phyloP scores from a whole-genome alignment of 2,329 filamentous ascomycete species.

The Lachnellula occidentalis region DNA sequence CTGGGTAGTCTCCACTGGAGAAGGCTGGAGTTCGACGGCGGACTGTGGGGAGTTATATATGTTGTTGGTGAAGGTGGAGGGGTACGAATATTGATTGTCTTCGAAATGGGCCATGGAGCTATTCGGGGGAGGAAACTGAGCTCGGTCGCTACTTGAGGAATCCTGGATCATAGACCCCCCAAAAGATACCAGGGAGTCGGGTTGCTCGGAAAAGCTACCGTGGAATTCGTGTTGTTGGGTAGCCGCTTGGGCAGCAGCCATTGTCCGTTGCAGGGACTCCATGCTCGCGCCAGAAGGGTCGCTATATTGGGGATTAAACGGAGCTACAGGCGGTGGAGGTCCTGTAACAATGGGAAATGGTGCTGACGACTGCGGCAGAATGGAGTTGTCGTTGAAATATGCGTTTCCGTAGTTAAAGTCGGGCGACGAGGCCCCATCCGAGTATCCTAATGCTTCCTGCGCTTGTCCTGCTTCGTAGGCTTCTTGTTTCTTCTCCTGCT shows the following conservation, averaged over 20 bases:
- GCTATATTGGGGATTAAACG: slow-evolving; percentile 26
- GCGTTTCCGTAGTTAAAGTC: slow-evolving; percentile 20
- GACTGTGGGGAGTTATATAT: slow-evolving; percentile 17
- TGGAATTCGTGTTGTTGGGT: slow-evolving; percentile 19
- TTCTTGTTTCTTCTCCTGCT: slow-evolving; percentile 53
- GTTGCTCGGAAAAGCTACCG: slow-evolving; percentile 10
- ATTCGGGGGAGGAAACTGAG: slow-evolving; percentile 22
- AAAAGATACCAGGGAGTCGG: slow-evolving; percentile 13
- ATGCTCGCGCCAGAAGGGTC: slow-evolving; percentile 24
- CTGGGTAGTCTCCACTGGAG: slow-evolving; percentile 15
- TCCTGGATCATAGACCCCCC: slow-evolving; percentile 14
- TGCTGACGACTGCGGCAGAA: slow-evolving; percentile 12
- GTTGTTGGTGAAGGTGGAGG: slow-evolving; percentile 13
- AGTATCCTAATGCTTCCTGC: slow-evolving; percentile 23
- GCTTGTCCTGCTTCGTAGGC: slow-evolving; percentile 42
- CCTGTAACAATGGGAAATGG: slow-evolving; percentile 16
- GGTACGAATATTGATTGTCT: slow-evolving; percentile 15
- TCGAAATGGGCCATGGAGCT: slow-evolving; percentile 13
- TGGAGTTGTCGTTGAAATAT: slow-evolving; percentile 15
- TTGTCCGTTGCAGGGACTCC: slow-evolving; percentile 26
- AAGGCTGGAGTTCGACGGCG: slow-evolving; percentile 10
- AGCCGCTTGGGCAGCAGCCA: slow-evolving; percentile 20
- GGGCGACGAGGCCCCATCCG: slow-evolving; percentile 24
- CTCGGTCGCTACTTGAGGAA: slow-evolving; percentile 16
- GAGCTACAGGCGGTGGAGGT: slow-evolving; percentile 22